These are phyloP conservation scores for Ophiocordyceps australis DNA, from an alignment of 2,329 filamentous ascomycete species.

Conservation along the genomic window DNA sequence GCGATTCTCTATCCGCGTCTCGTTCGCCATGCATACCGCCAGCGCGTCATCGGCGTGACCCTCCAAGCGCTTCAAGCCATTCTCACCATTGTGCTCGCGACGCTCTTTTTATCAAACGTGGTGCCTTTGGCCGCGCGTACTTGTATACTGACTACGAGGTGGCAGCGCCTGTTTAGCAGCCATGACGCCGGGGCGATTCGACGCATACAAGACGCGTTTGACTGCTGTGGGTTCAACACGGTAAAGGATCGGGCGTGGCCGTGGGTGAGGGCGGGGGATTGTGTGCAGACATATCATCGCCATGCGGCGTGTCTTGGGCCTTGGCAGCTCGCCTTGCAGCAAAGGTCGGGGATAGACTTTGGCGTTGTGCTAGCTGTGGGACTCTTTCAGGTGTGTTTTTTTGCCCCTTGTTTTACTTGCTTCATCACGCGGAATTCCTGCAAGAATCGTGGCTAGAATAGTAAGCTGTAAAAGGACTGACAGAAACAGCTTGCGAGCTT, in stretches of 20 bases:
- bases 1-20: too few relatives aligned
- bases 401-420: too few relatives aligned
- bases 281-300: constrained; percentile 23
- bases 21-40: too few relatives aligned
- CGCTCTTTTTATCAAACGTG: constrained; percentile 5
- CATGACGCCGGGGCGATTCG: constrained; percentile 30
- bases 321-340: constrained; percentile 20
- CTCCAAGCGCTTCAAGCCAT: constrained; percentile 4
- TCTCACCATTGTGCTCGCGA: constrained; percentile 3
- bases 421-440: too few relatives aligned
- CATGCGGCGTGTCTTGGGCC: constrained; percentile 23
- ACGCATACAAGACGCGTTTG: constrained; percentile 40
- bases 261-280: constrained; percentile 18
- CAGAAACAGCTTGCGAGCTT: too few relatives aligned
- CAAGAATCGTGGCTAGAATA: too few relatives aligned
- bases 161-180: constrained; percentile 7
- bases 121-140: constrained; percentile 2
- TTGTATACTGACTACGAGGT: constrained; percentile 5
- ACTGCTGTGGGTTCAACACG: constrained; percentile 43
- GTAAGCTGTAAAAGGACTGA: too few relatives aligned
- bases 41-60: too few relatives aligned
- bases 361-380: constrained; percentile 29
- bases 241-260: constrained; percentile 40
- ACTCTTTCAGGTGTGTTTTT: constrained; percentile 22
- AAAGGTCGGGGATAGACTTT: constrained; percentile 23